Conservation (phyloP, 2,329 filamentous ascomycete species). For the Kalmusia sp. region DNA sequence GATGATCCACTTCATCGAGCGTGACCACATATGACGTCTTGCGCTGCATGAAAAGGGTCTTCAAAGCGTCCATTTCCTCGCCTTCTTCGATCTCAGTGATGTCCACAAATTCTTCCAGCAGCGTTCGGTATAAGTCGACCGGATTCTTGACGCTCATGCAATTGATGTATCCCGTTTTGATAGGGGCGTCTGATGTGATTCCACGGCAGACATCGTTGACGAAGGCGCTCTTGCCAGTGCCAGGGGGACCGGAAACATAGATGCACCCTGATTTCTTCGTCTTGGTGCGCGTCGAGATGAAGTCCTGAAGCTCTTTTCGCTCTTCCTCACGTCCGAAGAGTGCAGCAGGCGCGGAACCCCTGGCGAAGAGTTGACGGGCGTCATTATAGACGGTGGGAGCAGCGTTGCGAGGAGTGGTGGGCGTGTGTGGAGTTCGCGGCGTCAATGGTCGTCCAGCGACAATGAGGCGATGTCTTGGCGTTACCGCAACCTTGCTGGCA, state of each 20-base stretch:
- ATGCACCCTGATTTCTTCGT: conserved; percentile 76
- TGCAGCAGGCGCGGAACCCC: conserved; percentile 75
- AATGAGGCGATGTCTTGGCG: conserved; percentile 84
- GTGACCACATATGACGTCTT: conserved; percentile 76
- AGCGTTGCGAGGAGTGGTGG: conserved; percentile 69
- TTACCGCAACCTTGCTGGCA: conserved; percentile 71
- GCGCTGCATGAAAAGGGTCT: conserved; percentile 72
- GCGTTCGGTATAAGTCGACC: conserved; percentile 80
- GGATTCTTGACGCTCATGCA: conserved; percentile 96
- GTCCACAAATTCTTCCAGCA: conserved; percentile 73
- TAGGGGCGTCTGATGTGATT: conserved; percentile 56
- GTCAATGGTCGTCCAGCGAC: conserved; percentile 77
- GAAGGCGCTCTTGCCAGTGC: conserved; percentile 96
- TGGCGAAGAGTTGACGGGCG: conserved; percentile 85
- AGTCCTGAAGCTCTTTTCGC: conserved; percentile 69
- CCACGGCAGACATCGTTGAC: conserved; percentile 78
- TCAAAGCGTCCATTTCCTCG: conserved; percentile 72
- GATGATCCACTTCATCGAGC: conserved; percentile 93
- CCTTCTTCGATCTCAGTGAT: conserved; percentile 67
- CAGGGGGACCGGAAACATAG: conserved; percentile 94
- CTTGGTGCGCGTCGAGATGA: conserved; percentile 70
- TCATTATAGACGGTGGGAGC: conserved; percentile 82
- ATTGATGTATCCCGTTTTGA: conserved; percentile 84
- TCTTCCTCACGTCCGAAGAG: conserved; percentile 79
- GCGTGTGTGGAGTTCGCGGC: conserved; percentile 79